Base-by-base conservation (phyloP, 108 stramenopile genomes). In the Nitzschia sp. region DNA sequence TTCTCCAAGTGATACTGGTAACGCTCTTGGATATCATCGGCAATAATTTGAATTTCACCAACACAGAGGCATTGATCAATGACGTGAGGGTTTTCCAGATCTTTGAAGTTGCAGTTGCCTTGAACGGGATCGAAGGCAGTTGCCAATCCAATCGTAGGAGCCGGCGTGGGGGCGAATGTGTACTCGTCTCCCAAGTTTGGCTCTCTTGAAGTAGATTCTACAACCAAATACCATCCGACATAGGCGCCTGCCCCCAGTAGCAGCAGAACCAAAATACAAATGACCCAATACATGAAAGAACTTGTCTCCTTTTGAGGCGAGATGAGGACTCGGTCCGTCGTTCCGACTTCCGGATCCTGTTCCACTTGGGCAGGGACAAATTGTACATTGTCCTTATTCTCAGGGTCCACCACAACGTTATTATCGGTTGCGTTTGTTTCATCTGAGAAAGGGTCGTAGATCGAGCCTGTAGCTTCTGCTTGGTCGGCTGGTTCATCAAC, bases 1-100 rank as follows among this genome's bases (percentile, higher is more conserved):
- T 57, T 39, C 41, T 66, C 71, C 10, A 43, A 40, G 48, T 66
- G 54, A 17, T 69, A 50, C 17, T 46, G n/a, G 51, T 77, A 77
- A 10, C 77, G 72, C 34, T 38, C 50, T 24, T 51, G 58, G 12
- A 77, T 48, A 43, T 82, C 81, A 7, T 72, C 55, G 8, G 72
- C 53, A 21, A 82, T 66, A 24, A 62, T 71, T 10, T 43, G 25
- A 41, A 82, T 77, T 22, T 62, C 43, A 34, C 68, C 73, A n/a
- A 39, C 22, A 41, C 81, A 82, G 2, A 60, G 34, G 55, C 81
- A 82, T 43, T 82, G 81, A 46, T 76, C 64, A 20, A 73, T 70
- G 3, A 60, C 59, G 42, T 76, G 59, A 11, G 75, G 75, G 37
- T 65, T 62, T 3, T n/a, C 34, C 12, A 58, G 26, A 41, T 26